Conservation (phyloP, 805 yeast genomes). For the Blastobotrys terrestris region DNA sequence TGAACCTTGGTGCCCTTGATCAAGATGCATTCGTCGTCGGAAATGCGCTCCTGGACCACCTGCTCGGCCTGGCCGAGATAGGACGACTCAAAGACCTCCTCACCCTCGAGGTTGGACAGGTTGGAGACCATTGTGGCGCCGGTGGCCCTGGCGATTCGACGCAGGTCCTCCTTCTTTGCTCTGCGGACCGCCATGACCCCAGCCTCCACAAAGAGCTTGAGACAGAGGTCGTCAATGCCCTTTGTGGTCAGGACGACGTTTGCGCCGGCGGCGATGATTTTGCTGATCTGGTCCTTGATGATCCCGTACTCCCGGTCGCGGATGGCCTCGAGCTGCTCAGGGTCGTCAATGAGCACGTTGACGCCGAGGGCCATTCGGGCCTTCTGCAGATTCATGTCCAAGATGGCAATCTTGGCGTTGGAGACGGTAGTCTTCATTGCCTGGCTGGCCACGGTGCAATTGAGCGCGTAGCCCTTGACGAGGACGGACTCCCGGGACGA, state of each 20-base stretch:
- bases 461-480: constrained; percentile 90
- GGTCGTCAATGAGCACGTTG: constrained; percentile 92
- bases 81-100: constrained; percentile 80
- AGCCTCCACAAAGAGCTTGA: constrained; percentile 85
- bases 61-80: constrained; percentile 86
- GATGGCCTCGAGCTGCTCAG: constrained; percentile 91
- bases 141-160: constrained; percentile 95
- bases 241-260: constrained; percentile 89
- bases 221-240: constrained; percentile 89
- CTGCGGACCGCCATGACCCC: constrained; percentile 95
- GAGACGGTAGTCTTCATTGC: constrained; percentile 77
- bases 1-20: constrained; percentile 87
- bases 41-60: constrained; percentile 82
- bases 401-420: constrained; percentile 75
- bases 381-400: constrained; percentile 90
- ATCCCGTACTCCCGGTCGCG: constrained; percentile 85
- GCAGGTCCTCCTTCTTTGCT: constrained; percentile 91
- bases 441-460: constrained; percentile 95
- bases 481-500: constrained; percentile 80
- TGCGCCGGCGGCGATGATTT: constrained; percentile 82
- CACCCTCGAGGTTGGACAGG: constrained; percentile 93
- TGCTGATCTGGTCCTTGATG: constrained; percentile 72
- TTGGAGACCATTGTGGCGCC: constrained; percentile 88
- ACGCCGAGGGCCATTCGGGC: constrained; percentile 98
- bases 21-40: constrained; percentile 95